Base-by-base conservation (phyloP, 2,329 filamentous ascomycete genomes). In the Proliferodiscus dingleyae region DNA sequence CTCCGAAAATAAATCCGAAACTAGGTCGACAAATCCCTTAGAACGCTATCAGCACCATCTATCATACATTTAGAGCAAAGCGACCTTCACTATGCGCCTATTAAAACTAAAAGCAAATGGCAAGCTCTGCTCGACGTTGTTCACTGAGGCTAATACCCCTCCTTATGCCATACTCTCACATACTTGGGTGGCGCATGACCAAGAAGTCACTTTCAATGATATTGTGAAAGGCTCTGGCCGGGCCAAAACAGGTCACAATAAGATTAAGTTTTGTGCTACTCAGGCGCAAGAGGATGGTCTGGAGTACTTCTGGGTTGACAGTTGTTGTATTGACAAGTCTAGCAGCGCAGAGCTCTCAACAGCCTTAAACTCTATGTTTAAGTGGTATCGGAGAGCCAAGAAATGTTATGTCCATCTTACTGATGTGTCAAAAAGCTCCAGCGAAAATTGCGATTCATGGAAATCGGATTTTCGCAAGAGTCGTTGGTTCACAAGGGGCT, bases 161-260 rank as follows among this genome's bases (percentile, higher is more conserved):
- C 32, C 16, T 4, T 59, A 58, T 52, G 57, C 56, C 23, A 60
- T 57, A 32, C 56, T 58, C 18, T 56, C 53, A 11, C 51, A 59
- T 42, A 60, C 37, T 37, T 60, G 51, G 52, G 53, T n/a, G n/a
- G n/a, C n/a, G n/a, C n/a, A 45, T 41, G 36, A 6, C 5, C 40
- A 50, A 4, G 44, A 53, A 37, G 36, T 46, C 16, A 49, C 40
- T n/a, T 51, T 41, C 13, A 15, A 46, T 9, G 41, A 54, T 24
- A 13, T 54, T 34, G 29, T 5, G 37, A 28, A 48, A 2, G 29
- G 37, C 4, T 32, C 19, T 13, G 21, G 41, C 8, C 28, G 29
- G 21, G 26, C 19, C 11, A 54, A 51, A 38, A 15, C 39, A 23
- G 45, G 48, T 16, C 49, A 39, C 36, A 28, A 30, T 3, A 53